Conservation (phyloP, 1,139 yeast genomes). For the Kurtzmaniella natalensis region DNA sequence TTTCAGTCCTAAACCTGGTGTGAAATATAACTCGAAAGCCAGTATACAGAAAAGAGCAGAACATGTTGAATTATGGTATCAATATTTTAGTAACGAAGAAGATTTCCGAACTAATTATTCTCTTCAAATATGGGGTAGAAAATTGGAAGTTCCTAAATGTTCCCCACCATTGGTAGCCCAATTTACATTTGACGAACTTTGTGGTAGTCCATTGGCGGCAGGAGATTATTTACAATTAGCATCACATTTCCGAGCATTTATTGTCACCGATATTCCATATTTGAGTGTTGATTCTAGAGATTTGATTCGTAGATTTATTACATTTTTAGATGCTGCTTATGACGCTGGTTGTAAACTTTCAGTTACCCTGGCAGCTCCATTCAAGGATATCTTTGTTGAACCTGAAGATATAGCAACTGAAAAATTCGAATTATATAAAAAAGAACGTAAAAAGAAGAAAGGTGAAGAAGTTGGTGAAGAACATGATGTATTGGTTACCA, state of each 20-base stretch:
- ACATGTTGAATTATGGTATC: constrained; percentile 79
- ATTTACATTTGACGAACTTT: constrained; percentile 77
- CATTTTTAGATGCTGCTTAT: constrained; percentile 91
- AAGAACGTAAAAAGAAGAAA: constrained; percentile 21
- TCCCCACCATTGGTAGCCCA: constrained; percentile 83
- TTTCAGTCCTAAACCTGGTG: constrained; percentile 66
- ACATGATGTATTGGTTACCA: constrained; percentile 58
- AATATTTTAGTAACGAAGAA: constrained; percentile 59
- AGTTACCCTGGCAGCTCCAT: constrained; percentile 83
- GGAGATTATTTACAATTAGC: constrained; percentile 91
- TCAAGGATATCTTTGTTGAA: constrained; percentile 80
- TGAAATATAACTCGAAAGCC: constrained; percentile 51
- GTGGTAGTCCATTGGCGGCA: constrained; percentile 88
- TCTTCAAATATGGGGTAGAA: constrained; percentile 83
- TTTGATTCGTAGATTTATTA: constrained; percentile 82
- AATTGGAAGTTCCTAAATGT: constrained; percentile 67
- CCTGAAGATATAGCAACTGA: constrained; percentile 61
- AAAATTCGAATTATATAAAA: constrained; percentile 46
- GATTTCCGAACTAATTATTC: constrained; percentile 25
- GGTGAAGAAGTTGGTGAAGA: constrained; percentile 28
- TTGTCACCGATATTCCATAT: constrained; percentile 88
- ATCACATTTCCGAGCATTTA: constrained; percentile 67
- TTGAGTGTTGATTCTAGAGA: constrained; percentile 76
- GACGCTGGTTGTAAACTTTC: constrained; percentile 85
- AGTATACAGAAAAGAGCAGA: constrained; percentile 45